Evolutionary conservation across 1,139 yeast species (phyloP).

Genomic region (Geotrichum reessii): DNA sequence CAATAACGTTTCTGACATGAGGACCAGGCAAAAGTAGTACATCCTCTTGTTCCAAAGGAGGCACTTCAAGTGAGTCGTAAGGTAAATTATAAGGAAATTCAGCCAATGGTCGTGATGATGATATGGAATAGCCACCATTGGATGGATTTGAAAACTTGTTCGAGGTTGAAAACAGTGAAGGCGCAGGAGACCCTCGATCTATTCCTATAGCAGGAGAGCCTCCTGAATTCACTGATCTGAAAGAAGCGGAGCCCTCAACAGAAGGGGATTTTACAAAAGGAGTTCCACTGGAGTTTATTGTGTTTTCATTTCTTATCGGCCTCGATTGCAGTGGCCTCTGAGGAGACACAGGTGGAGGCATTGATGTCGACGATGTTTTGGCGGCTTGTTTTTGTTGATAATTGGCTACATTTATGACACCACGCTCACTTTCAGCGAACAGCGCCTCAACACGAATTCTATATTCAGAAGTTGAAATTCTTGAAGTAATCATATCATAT

Average conservation of each 20-base stretch:
- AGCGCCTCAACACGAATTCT: constrained; percentile 30
- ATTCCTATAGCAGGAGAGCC: constrained; percentile 6
- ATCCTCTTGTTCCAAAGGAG: constrained; percentile 27
- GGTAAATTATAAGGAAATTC: constrained; percentile 11
- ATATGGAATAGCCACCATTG: constrained; percentile 7
- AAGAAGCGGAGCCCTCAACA: constrained; percentile 14
- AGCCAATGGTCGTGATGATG: constrained; percentile 8
- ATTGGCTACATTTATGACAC: constrained; percentile 6
- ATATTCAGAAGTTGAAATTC: constrained; percentile 34
- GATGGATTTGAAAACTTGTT: constrained; percentile 10
- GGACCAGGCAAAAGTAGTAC: constrained; percentile 35
- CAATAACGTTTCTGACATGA: constrained; percentile 42
- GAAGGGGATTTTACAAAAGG: constrained; percentile 14
- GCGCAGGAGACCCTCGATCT: constrained; percentile 16
- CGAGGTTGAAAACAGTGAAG: constrained; percentile 16
- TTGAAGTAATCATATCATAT: constrained; percentile 37
- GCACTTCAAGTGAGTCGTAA: constrained; percentile 17
- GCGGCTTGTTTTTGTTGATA: constrained; percentile 3
- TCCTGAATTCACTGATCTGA: constrained; percentile 11
- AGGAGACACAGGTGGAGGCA: constrained; percentile 13
- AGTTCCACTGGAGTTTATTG: not conserved
- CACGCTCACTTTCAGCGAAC: constrained; percentile 24
- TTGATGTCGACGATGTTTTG: not conserved
- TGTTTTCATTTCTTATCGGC: constrained; percentile 9
- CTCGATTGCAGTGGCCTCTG: constrained; percentile 8